These are phyloP conservation scores for Hemileia vastatrix DNA, from an alignment of 1,284 basidiomycete species.

Conservation along the genomic window DNA sequence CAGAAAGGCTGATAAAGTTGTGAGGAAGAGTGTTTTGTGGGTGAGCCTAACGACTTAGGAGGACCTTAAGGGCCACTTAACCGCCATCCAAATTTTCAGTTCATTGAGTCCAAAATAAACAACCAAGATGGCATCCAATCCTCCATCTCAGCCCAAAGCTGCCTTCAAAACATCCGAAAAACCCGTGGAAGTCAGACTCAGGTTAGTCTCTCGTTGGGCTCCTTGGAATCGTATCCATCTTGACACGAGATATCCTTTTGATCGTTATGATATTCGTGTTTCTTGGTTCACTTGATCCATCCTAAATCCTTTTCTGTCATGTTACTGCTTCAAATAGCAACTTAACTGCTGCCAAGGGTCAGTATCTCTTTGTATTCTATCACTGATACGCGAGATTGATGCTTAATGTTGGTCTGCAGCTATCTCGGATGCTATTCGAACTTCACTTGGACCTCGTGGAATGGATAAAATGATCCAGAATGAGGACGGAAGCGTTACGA, in stretches of 20 bases:
- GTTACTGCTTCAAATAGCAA: constrained; percentile 3
- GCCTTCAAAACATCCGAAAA: constrained; percentile 45
- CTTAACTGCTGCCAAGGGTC: constrained; percentile 22
- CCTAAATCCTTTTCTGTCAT: not conserved
- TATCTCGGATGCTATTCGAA: constrained; percentile 93
- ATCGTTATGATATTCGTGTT: not conserved
- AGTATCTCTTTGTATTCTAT: constrained; percentile 29
- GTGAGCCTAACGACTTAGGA: no score
- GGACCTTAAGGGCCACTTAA: no score
- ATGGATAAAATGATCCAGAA: constrained; percentile 99
- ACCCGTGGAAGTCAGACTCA: constrained; percentile 42
- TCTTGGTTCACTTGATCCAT: not conserved
- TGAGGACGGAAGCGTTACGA: constrained; percentile 86
- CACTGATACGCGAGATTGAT: not conserved
- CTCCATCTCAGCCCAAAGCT: constrained; percentile 21
- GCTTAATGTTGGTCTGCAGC: constrained; percentile 52
- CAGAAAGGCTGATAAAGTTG: no score
- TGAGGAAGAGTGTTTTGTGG: no score
- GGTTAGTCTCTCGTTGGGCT: constrained; percentile 25
- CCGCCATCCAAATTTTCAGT: no score
- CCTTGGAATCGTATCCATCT: not conserved
- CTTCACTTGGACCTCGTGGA: constrained; percentile 90
- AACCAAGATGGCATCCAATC: no score
- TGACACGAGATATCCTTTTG: not conserved
- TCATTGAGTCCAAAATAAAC: no score